These are phyloP conservation scores for Wallacemonas collosoma DNA, from an alignment of 208 protist species.

Conservation along the genomic window DNA sequence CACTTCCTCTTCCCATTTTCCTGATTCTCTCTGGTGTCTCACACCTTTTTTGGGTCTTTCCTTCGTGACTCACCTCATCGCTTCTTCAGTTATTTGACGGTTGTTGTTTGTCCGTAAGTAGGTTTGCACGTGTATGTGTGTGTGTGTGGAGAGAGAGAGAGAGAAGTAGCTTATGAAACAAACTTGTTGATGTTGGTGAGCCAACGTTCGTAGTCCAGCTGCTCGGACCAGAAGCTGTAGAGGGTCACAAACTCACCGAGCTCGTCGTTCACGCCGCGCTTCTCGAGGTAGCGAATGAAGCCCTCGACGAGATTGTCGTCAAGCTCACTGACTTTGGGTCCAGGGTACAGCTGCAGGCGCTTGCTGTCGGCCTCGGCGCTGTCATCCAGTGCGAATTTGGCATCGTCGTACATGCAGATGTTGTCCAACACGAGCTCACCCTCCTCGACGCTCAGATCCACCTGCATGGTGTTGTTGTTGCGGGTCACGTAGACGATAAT, in stretches of 20 bases:
- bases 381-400: constrained; percentile 57
- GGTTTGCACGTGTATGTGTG: no score
- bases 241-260: constrained; percentile 77
- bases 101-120: no score
- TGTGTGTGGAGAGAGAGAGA: no score
- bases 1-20: no score
- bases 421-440: constrained; percentile 85
- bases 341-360: constrained; percentile 68
- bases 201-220: constrained; percentile 92
- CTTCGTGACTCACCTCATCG: no score
- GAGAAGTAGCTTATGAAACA: constrained; percentile 40
- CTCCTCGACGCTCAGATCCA: constrained; percentile 74
- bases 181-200: constrained; percentile 79
- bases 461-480: constrained; percentile 61
- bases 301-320: constrained; percentile 76
- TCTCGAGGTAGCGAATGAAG: constrained; percentile 82
- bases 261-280: constrained; percentile 80
- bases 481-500: constrained; percentile 66
- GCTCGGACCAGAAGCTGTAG: constrained; percentile 89
- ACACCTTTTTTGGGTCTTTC: no score
- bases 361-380: constrained; percentile 52
- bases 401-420: constrained; percentile 66
- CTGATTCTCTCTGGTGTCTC: no score
- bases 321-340: constrained; percentile 75
- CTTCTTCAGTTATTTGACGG: no score